Percentiles rank a stretch among this genome's conserved stretches.
phyloP scores from a whole-genome alignment of 1,139 yeast species.

The Kluyveromyces sp. region DNA sequence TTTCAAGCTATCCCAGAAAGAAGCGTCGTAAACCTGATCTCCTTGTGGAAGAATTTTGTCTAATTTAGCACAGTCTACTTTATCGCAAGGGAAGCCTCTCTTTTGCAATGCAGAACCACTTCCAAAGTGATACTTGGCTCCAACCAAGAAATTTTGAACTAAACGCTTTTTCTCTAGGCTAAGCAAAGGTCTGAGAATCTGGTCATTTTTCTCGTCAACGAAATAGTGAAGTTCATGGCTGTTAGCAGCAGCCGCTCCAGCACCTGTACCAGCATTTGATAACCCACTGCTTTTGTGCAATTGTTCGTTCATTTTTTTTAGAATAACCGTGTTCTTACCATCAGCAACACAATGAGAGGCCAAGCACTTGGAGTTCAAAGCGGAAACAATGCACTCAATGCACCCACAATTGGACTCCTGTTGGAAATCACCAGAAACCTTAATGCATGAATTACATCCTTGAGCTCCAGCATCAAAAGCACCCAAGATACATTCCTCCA shows the following conservation, averaged over 20 bases:
- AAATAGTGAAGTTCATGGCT: slow-evolving; percentile 6
- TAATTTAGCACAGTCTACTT: slow-evolving; percentile 4
- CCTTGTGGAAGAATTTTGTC: background rate
- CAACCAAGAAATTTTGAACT: slow-evolving; percentile 5
- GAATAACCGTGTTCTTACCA: background rate
- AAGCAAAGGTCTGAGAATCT: slow-evolving; percentile 6
- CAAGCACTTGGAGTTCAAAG: slow-evolving; percentile 12
- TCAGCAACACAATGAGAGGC: slow-evolving; percentile 8
- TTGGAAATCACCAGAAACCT: slow-evolving; percentile 9
- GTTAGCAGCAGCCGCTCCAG: background rate
- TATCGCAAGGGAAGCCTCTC: slow-evolving; percentile 6
- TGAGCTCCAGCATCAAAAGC: slow-evolving; percentile 10
- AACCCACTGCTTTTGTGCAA: background rate
- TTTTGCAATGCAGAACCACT: background rate
- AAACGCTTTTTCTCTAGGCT: slow-evolving; percentile 10
- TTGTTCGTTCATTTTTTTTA: background rate
- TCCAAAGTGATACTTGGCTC: background rate
- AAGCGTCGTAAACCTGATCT: slow-evolving; percentile 1
- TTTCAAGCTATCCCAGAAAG: slow-evolving; percentile 4
- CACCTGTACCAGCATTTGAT: background rate
- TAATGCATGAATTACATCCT: slow-evolving; percentile 14
- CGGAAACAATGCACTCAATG: slow-evolving; percentile 14
- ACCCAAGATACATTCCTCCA: slow-evolving; percentile 12
- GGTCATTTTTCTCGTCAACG: slow-evolving; percentile 3
- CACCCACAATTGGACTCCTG: slow-evolving; percentile 17